phyloP scores from a whole-genome alignment of 2,329 filamentous ascomycete genomes.

The Bertia moriformis region DNA sequence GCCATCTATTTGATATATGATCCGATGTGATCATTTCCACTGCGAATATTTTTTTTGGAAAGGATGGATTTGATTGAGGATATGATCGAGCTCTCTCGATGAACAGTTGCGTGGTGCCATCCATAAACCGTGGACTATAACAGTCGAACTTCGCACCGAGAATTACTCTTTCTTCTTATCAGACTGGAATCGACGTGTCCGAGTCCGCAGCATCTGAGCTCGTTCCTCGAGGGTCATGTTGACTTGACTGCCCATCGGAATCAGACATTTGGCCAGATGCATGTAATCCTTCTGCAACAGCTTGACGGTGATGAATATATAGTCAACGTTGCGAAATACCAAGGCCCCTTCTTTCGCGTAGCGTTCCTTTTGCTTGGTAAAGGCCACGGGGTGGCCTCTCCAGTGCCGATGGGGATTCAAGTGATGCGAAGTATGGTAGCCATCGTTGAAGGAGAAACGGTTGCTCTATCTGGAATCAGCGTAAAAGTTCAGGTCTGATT shows the following conservation, averaged over 20 bases:
- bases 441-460: constrained; percentile 70
- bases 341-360: constrained; percentile 56
- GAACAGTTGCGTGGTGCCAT: too few species aligned
- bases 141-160: too few species aligned
- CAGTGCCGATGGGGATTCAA: constrained; percentile 67
- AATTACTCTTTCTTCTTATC: too few species aligned
- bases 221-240: constrained; percentile 48
- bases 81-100: too few species aligned
- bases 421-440: constrained; percentile 70
- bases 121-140: too few species aligned
- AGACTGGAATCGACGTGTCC: constrained; percentile 50
- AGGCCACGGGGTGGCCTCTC: constrained; percentile 64
- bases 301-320: constrained; percentile 58
- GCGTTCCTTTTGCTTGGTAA: constrained; percentile 52
- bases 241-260: constrained; percentile 62
- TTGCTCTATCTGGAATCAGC: constrained; percentile 48
- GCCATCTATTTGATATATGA: too few species aligned
- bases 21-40: too few species aligned
- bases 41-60: too few species aligned
- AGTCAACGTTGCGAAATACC: constrained; percentile 71
- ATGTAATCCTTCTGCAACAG: constrained; percentile 59
- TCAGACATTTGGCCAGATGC: constrained; percentile 52
- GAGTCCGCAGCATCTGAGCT: constrained; percentile 43
- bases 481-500: constrained; percentile 1
- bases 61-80: too few species aligned